Evolutionary conservation across 805 yeast genomes (phyloP).

Genomic region (Hanseniaspora hatyaiensis): DNA sequence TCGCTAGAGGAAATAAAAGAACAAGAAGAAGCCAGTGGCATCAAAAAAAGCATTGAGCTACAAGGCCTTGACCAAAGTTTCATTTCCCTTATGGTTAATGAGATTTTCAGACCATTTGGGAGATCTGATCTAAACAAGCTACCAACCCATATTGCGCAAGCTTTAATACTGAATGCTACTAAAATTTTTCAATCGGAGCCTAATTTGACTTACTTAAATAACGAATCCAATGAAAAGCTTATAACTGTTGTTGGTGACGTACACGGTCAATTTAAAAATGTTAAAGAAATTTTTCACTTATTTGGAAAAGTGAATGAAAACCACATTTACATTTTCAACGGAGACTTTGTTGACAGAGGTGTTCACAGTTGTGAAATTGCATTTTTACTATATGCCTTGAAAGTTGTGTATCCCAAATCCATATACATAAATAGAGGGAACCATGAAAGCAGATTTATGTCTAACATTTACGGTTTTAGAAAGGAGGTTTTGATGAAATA

Average conservation of each 20-base stretch:
- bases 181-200: conserved; percentile 53
- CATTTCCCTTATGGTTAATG: conserved; percentile 49
- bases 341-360: conserved; percentile 96
- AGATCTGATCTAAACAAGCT: conserved; percentile 51
- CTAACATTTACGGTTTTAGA: conserved; percentile 88
- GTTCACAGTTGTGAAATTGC: conserved; percentile 98
- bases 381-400: conserved; percentile 60
- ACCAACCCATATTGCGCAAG: conserved; percentile 74
- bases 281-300: conserved; percentile 60
- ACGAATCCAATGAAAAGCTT: conserved; percentile 17
- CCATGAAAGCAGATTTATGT: conserved; percentile 95
- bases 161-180: conserved; percentile 63
- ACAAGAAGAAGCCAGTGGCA: conserved; percentile 18
- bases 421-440: conserved; percentile 83
- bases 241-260: conserved; percentile 94
- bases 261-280: conserved; percentile 91
- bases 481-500: conserved; percentile 92
- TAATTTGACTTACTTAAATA: conserved; percentile 54
- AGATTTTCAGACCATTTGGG: conserved; percentile 35
- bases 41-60: conserved; percentile 24
- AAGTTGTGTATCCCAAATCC: conserved; percentile 58
- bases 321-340: conserved; percentile 81
- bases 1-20: background rate
- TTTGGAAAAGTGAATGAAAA: conserved; percentile 56
- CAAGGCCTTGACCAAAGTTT: conserved; percentile 43